Base-by-base conservation (phyloP, 1,284 basidiomycete species). In the Cutaneotrichosporon sp. region DNA sequence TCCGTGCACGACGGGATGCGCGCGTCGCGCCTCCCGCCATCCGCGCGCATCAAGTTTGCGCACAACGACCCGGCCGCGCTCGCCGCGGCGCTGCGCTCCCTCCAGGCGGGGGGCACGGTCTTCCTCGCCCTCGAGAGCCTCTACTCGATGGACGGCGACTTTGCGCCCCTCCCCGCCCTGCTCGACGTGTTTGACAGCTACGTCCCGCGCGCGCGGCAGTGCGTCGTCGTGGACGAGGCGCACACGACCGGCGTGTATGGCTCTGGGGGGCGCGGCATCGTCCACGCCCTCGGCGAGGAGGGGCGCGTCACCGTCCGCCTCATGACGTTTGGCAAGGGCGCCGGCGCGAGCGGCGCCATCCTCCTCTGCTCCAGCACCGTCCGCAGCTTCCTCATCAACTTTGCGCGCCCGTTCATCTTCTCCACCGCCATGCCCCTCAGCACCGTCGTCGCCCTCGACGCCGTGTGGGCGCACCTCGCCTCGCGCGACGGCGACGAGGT, bases 111-210 rank as follows among this genome's bases (percentile, higher is more conserved):
- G 24, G 46, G 22, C 22, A 61, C 73, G 4, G 66, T 80, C 11
- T 80, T 76, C 59, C 63, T 97, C n/a, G 88, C 91, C 0, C 86
- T 97, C 18, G 95, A 97, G 81, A 87, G 87, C 47, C 79, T 97
- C 59, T 97, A 98, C 74, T 92, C 89, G 64, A 98, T 97, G 95
- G 95, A 97, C 71, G 95, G 95, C 18, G 95, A 93, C 52, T 84
- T 95, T 62, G 86, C 90, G 1, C 92, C 92, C 1, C 81, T 97
- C 16, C 64, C 66, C 7, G 83, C 85, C 36, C 87, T 97, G 58
- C 83, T 84, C 24, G 70, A 70, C 5, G 72, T 84, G 0, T 72
- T 91, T 7, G 65, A 73, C 11, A 69, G 71, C 27, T 73, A 87
- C 33, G 62, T 83, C 13, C 70, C 72, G 10, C 60, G 66, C 72